Base-by-base conservation (phyloP, 2,329 filamentous ascomycete species). In the Tothia fuscella region DNA sequence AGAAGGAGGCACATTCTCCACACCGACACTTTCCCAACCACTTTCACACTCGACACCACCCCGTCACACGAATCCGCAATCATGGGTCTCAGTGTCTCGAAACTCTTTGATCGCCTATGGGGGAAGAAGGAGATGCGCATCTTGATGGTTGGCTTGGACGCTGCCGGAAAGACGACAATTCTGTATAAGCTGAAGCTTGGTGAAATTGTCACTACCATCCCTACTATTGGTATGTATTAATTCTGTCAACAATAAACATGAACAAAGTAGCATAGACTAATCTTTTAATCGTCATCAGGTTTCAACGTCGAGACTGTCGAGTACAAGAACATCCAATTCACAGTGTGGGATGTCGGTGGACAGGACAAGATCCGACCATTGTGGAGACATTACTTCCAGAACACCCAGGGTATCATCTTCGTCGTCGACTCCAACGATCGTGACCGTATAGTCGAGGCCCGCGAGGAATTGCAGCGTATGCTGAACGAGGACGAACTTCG, bases 261-360 rank as follows among this genome's bases (percentile, higher is more conserved):
- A 10, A n/a, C n/a, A n/a, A n/a, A n/a, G n/a, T n/a, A n/a, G n/a
- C n/a, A n/a, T n/a, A n/a, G n/a, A n/a, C 13, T 29, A 14, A 14
- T 21, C 17, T 20, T 5, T n/a, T n/a, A n/a, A n/a, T n/a, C n/a
- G n/a, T 17, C 6, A 31, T 38, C 53, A 68, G 67, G 89, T 53
- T 96, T 96, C 76, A 96, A 96, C 74, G 91, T 96, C 64, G 89
- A 96, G 73, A 93, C 87, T 4, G 88, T 96, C 56, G 93, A 88
- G 52, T 95, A 94, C 73, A 95, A 95, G 76, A 96, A 96, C 64
- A 88, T 95, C 66, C 93, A 95, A 67, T 96, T 96, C 72, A 96
- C 93, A 57, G 89, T 96, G 49, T 96, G 89, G 89, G 89, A 96
- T 70, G 89, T 96, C 46, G 89, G 89, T 65, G 89, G 89, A 50